Evolutionary conservation across 2,329 filamentous ascomycete species (phyloP).

Genomic region (Cryphonectria japonica): DNA sequence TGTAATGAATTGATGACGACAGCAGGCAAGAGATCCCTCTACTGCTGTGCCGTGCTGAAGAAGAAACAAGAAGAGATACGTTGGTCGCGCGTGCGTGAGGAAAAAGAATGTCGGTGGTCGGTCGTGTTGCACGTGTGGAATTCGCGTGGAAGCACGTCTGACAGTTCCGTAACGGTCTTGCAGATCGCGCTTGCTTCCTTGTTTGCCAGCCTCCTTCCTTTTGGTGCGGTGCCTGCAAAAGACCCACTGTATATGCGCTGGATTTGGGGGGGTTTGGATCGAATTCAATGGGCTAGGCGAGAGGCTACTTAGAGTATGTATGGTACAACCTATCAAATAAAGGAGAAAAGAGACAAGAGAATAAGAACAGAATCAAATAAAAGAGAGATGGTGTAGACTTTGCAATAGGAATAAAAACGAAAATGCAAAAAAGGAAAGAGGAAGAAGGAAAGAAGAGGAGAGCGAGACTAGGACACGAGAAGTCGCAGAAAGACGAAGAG

Average conservation of each 20-base stretch:
- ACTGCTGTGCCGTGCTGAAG: background rate
- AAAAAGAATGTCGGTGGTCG: background rate
- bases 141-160: slow-evolving; percentile 12
- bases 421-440: background rate
- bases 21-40: background rate
- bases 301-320: too few relatives aligned
- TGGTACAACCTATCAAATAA: too few relatives aligned
- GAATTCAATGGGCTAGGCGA: background rate
- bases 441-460: background rate
- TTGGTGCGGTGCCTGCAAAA: background rate
- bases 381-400: too few relatives aligned
- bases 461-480: background rate
- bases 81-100: background rate
- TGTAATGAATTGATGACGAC: background rate
- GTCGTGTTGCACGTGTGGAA: slow-evolving; percentile 2
- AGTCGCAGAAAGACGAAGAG: too few relatives aligned
- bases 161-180: slow-evolving; percentile 1
- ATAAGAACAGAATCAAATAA: background rate
- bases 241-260: background rate
- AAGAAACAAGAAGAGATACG: too few relatives aligned
- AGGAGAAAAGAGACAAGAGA: background rate
- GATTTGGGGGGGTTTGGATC: background rate
- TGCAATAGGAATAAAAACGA: too few relatives aligned
- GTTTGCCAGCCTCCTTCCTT: background rate
- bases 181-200: background rate